A percentile compares a stretch with the other conserved stretches of the same genome.
These are phyloP conservation scores for Metarhizium brunneum DNA, from an alignment of 2,329 filamentous ascomycete genomes.

Conservation along the genomic window DNA sequence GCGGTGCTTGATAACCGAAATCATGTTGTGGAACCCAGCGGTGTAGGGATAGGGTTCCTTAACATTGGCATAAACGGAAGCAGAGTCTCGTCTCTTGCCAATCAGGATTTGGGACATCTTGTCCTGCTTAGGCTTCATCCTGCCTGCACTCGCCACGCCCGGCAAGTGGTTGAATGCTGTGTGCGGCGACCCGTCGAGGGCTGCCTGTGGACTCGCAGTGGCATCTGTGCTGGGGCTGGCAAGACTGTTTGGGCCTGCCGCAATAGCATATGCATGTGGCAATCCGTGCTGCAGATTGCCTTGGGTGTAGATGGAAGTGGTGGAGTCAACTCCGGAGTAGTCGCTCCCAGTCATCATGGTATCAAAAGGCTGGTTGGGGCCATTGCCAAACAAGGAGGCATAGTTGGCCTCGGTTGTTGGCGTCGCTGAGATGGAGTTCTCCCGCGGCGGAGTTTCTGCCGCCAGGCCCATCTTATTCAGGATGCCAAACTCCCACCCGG, in stretches of 20 bases:
- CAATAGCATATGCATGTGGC: conserved; percentile 57
- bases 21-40: conserved; percentile 79
- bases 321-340: conserved; percentile 43
- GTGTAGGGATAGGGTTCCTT: conserved; percentile 90
- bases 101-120: conserved; percentile 39
- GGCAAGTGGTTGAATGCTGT: conserved; percentile 19
- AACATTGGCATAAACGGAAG: conserved; percentile 79
- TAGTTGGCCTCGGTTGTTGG: conserved; percentile 29
- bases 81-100: conserved; percentile 64
- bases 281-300: conserved; percentile 53
- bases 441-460: conserved; percentile 67
- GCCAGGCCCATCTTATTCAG: conserved; percentile 80
- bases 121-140: conserved; percentile 34
- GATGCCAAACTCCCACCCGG: conserved; percentile 91
- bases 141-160: conserved; percentile 17
- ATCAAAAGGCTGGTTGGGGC: conserved; percentile 41
- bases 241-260: conserved; percentile 51
- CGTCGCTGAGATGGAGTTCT: conserved; percentile 40
- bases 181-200: conserved; percentile 45
- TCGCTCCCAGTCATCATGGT: conserved; percentile 37
- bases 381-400: conserved; percentile 41
- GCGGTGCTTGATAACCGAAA: conserved; percentile 67
- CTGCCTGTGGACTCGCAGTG: conserved; percentile 50
- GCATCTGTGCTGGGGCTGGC: conserved; percentile 57
- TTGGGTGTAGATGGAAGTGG: conserved; percentile 40